Evolutionary conservation across 202 grass and related monocot species (phyloP).

Genomic region (Musa balbisiana): DNA sequence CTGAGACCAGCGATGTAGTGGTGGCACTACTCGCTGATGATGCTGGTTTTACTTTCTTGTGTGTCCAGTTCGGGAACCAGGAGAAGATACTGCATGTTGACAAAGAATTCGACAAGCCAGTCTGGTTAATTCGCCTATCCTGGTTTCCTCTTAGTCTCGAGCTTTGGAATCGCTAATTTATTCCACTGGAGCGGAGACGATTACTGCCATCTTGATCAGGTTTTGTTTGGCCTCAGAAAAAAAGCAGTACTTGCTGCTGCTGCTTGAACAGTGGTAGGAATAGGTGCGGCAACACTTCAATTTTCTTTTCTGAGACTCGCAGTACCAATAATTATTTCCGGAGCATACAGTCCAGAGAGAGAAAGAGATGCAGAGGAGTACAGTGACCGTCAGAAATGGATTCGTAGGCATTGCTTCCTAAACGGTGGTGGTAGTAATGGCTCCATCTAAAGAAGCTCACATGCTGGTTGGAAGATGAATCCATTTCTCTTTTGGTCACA

Average conservation of each 20-base stretch:
- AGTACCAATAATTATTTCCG: neutral
- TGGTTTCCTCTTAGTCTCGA: no score
- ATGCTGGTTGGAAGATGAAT: constrained; percentile 17
- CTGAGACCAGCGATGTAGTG: no score
- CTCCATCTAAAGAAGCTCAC: constrained; percentile 9
- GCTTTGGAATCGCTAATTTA: no score
- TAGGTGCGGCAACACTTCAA: no score
- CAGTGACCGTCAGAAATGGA: constrained; percentile 10
- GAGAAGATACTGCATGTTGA: no score
- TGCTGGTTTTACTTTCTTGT: neutral
- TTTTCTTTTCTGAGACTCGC: neutral
- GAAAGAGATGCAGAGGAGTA: neutral
- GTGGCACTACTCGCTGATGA: no score
- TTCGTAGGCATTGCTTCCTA: constrained; percentile 13
- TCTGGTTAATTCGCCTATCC: no score
- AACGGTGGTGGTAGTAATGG: constrained; percentile 11
- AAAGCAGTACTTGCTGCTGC: neutral
- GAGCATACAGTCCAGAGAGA: neutral
- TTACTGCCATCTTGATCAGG: neutral
- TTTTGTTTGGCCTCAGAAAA: neutral
- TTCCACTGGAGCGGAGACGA: no score
- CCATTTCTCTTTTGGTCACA: constrained; percentile 8
- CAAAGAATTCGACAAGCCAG: no score
- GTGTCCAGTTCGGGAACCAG: neutral
- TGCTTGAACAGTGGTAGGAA: no score